Conservation (phyloP, 805 yeast species). For the Candida tammaniensis region DNA sequence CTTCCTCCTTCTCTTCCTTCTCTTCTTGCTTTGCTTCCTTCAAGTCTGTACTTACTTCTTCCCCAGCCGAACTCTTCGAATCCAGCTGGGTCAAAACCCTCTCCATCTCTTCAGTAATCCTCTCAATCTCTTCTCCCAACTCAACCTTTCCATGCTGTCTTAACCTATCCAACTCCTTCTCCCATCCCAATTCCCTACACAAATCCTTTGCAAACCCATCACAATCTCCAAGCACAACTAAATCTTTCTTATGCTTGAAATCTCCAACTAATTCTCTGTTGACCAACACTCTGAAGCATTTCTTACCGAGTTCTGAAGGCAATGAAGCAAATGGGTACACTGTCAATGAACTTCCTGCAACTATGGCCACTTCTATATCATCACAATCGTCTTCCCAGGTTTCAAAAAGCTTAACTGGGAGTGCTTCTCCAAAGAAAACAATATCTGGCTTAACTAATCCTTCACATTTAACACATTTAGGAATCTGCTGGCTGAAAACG, state of each 20-base stretch:
- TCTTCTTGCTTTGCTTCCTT: too few species aligned
- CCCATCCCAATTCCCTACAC: constrained; percentile 64
- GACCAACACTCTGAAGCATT: constrained; percentile 58
- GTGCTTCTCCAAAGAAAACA: constrained; percentile 88
- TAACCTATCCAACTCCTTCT: constrained; percentile 46
- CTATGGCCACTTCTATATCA: constrained; percentile 66
- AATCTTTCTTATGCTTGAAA: constrained; percentile 55
- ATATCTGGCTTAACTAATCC: constrained; percentile 91
- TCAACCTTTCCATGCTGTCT: constrained; percentile 16
- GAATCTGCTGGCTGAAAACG: constrained; percentile 43
- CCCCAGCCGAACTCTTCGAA: too few species aligned
- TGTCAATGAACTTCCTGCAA: constrained; percentile 89
- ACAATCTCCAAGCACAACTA: constrained; percentile 58
- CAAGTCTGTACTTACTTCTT: constrained; percentile 4
- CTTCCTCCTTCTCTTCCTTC: constrained; percentile 2
- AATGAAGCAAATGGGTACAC: constrained; percentile 89
- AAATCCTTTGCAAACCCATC: constrained; percentile 61
- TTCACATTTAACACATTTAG: constrained; percentile 59
- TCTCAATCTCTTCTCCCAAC: constrained; percentile 13
- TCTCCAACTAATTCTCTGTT: constrained; percentile 81
- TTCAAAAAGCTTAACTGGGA: constrained; percentile 70
- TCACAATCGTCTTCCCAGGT: constrained; percentile 58
- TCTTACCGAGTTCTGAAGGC: constrained; percentile 57
- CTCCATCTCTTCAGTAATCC: constrained; percentile 13
- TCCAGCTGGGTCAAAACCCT: too few species aligned